A percentile compares a stretch with the other conserved stretches of the same genome.
Conservation (phyloP, 2,329 filamentous ascomycete species). For the Ascochyta rabiei region DNA sequence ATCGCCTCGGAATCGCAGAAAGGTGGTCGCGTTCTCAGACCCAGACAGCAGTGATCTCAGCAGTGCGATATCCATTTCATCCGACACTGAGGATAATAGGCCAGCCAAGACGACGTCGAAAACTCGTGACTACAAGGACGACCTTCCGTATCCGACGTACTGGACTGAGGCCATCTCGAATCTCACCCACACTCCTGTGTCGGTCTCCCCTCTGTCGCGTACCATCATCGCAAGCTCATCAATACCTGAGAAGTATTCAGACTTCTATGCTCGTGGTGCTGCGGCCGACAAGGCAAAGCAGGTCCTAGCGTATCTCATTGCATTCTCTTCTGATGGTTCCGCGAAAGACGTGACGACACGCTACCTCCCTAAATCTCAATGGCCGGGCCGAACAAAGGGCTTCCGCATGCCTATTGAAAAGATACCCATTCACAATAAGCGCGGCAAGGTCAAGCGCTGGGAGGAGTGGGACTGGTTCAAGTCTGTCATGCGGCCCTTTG, state of each 20-base stretch:
- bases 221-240: constrained; percentile 61
- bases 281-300: constrained; percentile 88
- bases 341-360: constrained; percentile 94
- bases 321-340: constrained; percentile 80
- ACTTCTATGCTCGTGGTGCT: constrained; percentile 80
- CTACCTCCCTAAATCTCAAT: constrained; percentile 80
- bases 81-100: constrained; percentile 60
- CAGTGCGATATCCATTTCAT: constrained; percentile 51
- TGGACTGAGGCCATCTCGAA: constrained; percentile 92
- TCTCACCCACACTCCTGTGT: constrained; percentile 75
- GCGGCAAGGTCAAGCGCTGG: constrained; percentile 77
- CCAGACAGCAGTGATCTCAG: constrained; percentile 55
- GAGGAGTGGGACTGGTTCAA: constrained; percentile 90
- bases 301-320: constrained; percentile 87
- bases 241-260: constrained; percentile 72
- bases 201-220: constrained; percentile 73
- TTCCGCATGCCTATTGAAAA: constrained; percentile 79
- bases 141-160: constrained; percentile 84
- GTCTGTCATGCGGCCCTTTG: constrained; percentile 76
- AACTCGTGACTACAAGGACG: constrained; percentile 68
- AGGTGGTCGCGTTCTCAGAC: constrained; percentile 38
- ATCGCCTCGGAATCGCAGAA: constrained; percentile 10
- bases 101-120: constrained; percentile 49
- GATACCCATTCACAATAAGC: constrained; percentile 75
- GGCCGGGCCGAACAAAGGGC: constrained; percentile 90